Evolutionary conservation across 2,329 filamentous ascomycete genomes (phyloP).

Genomic region (Microdochium nivale): DNA sequence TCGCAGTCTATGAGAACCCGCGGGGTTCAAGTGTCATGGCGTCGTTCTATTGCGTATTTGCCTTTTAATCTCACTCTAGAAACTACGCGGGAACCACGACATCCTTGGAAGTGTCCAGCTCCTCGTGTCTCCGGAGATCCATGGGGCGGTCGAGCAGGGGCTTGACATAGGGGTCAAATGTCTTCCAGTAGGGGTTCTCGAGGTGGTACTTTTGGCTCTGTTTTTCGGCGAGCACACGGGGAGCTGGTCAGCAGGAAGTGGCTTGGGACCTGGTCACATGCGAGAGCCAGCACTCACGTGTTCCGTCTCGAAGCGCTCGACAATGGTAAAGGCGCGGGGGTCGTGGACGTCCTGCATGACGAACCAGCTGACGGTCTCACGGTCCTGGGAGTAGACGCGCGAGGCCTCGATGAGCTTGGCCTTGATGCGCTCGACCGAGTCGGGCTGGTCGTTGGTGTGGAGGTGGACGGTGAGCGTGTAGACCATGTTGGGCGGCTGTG

Average conservation of each 20-base stretch:
- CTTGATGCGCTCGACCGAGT: slow-evolving; percentile 56
- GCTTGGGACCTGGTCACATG: neutral
- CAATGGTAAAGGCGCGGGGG: slow-evolving; percentile 62
- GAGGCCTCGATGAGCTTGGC: slow-evolving; percentile 70
- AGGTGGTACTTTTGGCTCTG: slow-evolving; percentile 54
- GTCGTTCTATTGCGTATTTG: too few species aligned
- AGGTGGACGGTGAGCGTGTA: slow-evolving; percentile 62
- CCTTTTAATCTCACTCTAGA: too few species aligned
- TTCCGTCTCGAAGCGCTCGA: slow-evolving; percentile 65
- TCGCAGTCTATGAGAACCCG: neutral
- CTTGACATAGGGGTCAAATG: slow-evolving; percentile 65
- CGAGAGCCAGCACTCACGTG: slow-evolving; percentile 30
- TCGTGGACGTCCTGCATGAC: slow-evolving; percentile 70
- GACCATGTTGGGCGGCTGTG: slow-evolving; percentile 38
- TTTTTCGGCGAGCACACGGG: slow-evolving; percentile 1
- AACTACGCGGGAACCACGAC: neutral
- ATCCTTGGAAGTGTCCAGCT: slow-evolving; percentile 37
- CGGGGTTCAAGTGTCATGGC: too few species aligned
- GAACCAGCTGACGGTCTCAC: slow-evolving; percentile 63
- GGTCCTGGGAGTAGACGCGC: slow-evolving; percentile 62
- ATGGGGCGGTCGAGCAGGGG: slow-evolving; percentile 60
- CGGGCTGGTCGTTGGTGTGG: slow-evolving; percentile 57
- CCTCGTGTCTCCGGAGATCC: slow-evolving; percentile 61
- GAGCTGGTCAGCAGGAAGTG: slow-evolving; percentile 9
- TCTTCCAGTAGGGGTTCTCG: slow-evolving; percentile 67